Percentiles rank a stretch among this genome's conserved stretches.
phyloP scores from a whole-genome alignment of 257 asterid genomes.

The Lantana camara region DNA sequence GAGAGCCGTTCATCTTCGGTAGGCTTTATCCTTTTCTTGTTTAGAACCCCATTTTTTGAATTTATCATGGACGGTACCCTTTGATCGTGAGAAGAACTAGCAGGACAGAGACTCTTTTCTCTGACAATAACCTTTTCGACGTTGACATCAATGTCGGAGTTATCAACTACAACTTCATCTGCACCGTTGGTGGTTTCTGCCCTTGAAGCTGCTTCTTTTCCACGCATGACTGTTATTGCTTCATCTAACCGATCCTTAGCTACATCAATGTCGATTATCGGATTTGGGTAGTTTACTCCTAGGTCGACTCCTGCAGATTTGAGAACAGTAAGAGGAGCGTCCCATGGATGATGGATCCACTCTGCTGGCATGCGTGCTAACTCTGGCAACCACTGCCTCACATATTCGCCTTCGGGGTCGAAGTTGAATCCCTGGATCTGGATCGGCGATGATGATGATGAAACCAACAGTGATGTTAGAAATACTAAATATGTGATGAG shows the following conservation, averaged over 20 bases:
- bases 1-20: slow-evolving; percentile 35
- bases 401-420: slow-evolving; percentile 84
- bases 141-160: slow-evolving; percentile 41
- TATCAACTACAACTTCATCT: slow-evolving; percentile 72
- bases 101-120: slow-evolving; percentile 47
- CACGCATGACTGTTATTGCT: slow-evolving; percentile 67
- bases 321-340: slow-evolving; percentile 73
- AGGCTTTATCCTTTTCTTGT: slow-evolving; percentile 51
- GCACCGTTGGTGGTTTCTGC: slow-evolving; percentile 37
- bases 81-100: slow-evolving; percentile 73
- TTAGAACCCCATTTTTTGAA: slow-evolving; percentile 21
- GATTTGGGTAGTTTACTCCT: slow-evolving; percentile 83
- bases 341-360: slow-evolving; percentile 98
- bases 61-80: slow-evolving; percentile 73
- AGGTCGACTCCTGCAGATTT: slow-evolving; percentile 82
- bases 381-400: slow-evolving; percentile 89
- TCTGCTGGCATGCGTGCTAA: slow-evolving; percentile 83
- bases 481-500: too few species aligned
- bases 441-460: slow-evolving; percentile 3
- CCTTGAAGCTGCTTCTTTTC: slow-evolving; percentile 51
- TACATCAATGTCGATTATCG: slow-evolving; percentile 64
- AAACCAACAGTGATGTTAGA: background rate
- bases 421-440: slow-evolving; percentile 92
- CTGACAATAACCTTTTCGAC: slow-evolving; percentile 35
- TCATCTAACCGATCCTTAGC: slow-evolving; percentile 72